phyloP scores from a whole-genome alignment of 495 filamentous ascomycete genomes.

The Pyronema omphalodes region DNA sequence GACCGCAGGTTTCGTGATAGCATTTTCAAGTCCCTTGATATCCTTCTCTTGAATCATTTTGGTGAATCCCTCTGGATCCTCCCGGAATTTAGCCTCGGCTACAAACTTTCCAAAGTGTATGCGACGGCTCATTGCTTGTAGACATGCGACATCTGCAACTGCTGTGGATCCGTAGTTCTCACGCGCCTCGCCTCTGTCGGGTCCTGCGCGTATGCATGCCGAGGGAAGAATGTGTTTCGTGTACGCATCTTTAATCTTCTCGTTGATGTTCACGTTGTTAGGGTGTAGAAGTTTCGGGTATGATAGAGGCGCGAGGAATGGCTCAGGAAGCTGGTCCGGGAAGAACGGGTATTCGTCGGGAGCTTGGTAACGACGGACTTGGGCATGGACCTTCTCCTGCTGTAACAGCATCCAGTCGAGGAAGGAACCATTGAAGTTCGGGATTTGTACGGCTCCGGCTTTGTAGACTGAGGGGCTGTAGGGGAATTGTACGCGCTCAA shows the following conservation, averaged over 20 bases:
- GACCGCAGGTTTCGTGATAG: constrained; percentile 77
- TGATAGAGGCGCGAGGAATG: constrained; percentile 68
- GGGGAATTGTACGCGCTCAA: constrained; percentile 95
- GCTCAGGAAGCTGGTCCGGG: constrained; percentile 56
- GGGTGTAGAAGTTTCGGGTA: constrained; percentile 85
- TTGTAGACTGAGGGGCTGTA: constrained; percentile 75
- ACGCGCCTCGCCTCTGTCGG: constrained; percentile 64
- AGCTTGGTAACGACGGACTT: constrained; percentile 83
- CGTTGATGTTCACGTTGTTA: constrained; percentile 84
- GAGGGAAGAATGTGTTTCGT: constrained; percentile 63
- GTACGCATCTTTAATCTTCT: constrained; percentile 70
- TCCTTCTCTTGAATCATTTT: constrained; percentile 62
- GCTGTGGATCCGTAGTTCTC: constrained; percentile 94
- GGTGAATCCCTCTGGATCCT: constrained; percentile 64
- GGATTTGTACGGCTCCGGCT: constrained; percentile 62
- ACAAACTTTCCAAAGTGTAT: constrained; percentile 99
- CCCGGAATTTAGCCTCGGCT: constrained; percentile 89
- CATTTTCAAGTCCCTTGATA: constrained; percentile 59
- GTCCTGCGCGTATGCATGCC: constrained; percentile 50
- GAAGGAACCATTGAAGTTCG: constrained; percentile 48
- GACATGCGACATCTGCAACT: constrained; percentile 71
- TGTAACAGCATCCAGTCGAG: constrained; percentile 84
- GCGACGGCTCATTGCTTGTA: constrained; percentile 79
- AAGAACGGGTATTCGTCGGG: constrained; percentile 99
- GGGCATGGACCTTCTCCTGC: constrained; percentile 80